phyloP scores from a whole-genome alignment of 495 filamentous ascomycete species.

The Polyplosphaeria fusca region DNA sequence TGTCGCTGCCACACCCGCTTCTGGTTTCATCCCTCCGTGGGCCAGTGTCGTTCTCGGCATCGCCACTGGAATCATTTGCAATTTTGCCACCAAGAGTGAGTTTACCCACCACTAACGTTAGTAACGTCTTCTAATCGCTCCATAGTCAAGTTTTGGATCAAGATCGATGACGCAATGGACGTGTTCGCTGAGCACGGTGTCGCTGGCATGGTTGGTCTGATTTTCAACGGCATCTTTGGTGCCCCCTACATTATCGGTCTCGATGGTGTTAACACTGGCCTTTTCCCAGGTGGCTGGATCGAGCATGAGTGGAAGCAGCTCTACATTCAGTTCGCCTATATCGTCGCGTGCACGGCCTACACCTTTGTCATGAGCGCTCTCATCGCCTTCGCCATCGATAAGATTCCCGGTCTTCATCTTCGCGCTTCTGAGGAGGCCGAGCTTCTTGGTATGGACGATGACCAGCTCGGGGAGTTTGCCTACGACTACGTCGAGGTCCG shows the following conservation, averaged over 20 bases:
- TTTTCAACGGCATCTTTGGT: constrained; percentile 91
- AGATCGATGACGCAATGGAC: constrained; percentile 95
- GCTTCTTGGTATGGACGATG: constrained; percentile 96
- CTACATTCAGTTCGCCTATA: constrained; percentile 89
- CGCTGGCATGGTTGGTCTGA: constrained; percentile 85
- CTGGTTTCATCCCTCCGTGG: constrained; percentile 75
- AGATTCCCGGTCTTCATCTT: constrained; percentile 84
- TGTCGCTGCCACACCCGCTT: constrained; percentile 50
- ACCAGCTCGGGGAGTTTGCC: constrained; percentile 97
- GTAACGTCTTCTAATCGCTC: constrained; percentile 26
- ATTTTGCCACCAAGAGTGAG: constrained; percentile 85
- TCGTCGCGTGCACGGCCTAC: constrained; percentile 71
- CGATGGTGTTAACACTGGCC: constrained; percentile 83
- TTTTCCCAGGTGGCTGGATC: constrained; percentile 72
- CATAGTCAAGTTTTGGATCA: constrained; percentile 87
- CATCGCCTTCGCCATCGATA: constrained; percentile 80
- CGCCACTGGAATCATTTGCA: constrained; percentile 79
- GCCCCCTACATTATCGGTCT: constrained; percentile 87
- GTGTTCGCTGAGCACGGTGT: constrained; percentile 97
- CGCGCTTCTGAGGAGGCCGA: constrained; percentile 95
- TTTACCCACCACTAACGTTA: not conserved
- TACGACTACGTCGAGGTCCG: constrained; percentile 99
- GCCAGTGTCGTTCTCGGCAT: constrained; percentile 82
- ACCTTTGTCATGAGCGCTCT: constrained; percentile 79
- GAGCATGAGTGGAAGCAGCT: constrained; percentile 86